These are phyloP conservation scores for Hypocrella siamensis DNA, from an alignment of 2,329 filamentous ascomycete species.

Conservation along the genomic window DNA sequence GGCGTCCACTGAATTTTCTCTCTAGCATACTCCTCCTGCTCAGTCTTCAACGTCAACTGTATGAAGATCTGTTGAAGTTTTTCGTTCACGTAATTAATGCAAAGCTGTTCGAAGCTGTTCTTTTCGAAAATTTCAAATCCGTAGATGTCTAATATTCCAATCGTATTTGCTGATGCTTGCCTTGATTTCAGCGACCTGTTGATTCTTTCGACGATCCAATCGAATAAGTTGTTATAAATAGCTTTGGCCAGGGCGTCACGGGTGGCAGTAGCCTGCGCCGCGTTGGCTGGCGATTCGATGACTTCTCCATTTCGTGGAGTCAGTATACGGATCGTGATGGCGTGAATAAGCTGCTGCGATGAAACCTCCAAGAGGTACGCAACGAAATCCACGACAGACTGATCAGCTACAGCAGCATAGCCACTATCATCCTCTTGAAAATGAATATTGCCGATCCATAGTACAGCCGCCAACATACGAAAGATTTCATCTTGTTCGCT, in stretches of 20 bases:
- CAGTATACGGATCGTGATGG: conserved; percentile 78
- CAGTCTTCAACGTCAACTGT: conserved; percentile 86
- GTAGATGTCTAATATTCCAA: conserved; percentile 97
- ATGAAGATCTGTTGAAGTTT: conserved; percentile 99
- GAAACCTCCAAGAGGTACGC: conserved; percentile 89
- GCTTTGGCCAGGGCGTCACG: conserved; percentile 85
- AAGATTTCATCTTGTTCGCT: conserved; percentile 92
- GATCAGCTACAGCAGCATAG: conserved; percentile 74
- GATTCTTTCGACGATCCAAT: conserved; percentile 92
- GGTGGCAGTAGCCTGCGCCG: conserved; percentile 70
- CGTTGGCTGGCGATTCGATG: conserved; percentile 67
- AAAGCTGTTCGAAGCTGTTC: conserved; percentile 97
- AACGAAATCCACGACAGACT: conserved; percentile 85
- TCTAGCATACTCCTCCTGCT: conserved; percentile 91
- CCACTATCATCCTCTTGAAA: conserved; percentile 82
- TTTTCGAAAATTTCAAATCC: conserved; percentile 99
- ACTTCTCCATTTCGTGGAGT: conserved; percentile 50
- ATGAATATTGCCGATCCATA: conserved; percentile 90
- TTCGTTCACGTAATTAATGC: conserved; percentile 99
- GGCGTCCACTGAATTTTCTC: conserved; percentile 98
- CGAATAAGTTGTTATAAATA: conserved; percentile 96
- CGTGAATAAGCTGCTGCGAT: conserved; percentile 63
- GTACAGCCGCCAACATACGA: conserved; percentile 76
- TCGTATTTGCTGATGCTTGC: conserved; percentile 62
- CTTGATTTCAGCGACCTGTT: conserved; percentile 76